phyloP scores from a whole-genome alignment of 805 yeast species.

The Candida taoyuanica region DNA sequence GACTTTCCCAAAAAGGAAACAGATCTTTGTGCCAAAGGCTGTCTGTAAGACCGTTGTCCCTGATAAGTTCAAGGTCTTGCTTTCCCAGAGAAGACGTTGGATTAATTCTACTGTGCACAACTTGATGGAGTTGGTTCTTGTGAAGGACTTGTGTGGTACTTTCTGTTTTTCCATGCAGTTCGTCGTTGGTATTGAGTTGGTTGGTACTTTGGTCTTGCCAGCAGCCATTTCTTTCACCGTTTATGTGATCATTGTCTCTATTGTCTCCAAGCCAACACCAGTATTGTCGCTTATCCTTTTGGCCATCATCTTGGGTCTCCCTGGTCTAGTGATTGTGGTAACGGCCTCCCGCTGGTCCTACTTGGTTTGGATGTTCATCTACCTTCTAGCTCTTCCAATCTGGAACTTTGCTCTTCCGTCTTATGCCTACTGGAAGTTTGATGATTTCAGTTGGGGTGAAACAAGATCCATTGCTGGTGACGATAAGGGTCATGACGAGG shows the following conservation, averaged over 20 bases:
- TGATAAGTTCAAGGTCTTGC: slow-evolving; percentile 65
- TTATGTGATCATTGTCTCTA: slow-evolving; percentile 70
- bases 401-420: slow-evolving; percentile 89
- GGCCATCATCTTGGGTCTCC: slow-evolving; percentile 77
- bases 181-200: slow-evolving; percentile 73
- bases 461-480: slow-evolving; percentile 77
- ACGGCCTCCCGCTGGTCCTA: slow-evolving; percentile 75
- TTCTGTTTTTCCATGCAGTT: slow-evolving; percentile 95
- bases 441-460: slow-evolving; percentile 96
- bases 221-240: slow-evolving; percentile 81
- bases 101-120: slow-evolving; percentile 93
- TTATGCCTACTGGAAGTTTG: slow-evolving; percentile 92
- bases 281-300: slow-evolving; percentile 68
- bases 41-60: slow-evolving; percentile 94
- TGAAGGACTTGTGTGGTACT: slow-evolving; percentile 87
- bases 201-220: slow-evolving; percentile 86
- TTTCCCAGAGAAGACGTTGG: slow-evolving; percentile 96
- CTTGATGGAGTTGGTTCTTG: slow-evolving; percentile 78
- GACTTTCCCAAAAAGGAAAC: slow-evolving; percentile 87
- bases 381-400: slow-evolving; percentile 77
- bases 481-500: slow-evolving; percentile 63
- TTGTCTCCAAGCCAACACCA: slow-evolving; percentile 72
- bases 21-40: slow-evolving; percentile 82
- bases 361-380: slow-evolving; percentile 73
- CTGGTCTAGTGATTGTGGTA: slow-evolving; percentile 74